Evolutionary conservation across 257 asterid species (phyloP), one percentile per base, ranked within the genome.

Genomic region (Nyctanthes arbortristis): DNA sequence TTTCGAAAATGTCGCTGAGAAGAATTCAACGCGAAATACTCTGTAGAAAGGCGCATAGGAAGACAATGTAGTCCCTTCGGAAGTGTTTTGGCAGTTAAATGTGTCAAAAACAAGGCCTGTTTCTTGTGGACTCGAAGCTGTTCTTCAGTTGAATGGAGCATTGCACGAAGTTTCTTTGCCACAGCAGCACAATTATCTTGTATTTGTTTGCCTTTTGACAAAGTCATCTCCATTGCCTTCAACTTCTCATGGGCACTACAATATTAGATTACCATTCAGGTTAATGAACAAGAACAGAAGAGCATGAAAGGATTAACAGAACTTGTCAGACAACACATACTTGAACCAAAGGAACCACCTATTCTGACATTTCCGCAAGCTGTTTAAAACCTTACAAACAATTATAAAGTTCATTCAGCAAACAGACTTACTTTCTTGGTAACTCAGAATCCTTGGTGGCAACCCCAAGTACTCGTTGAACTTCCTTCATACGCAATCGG

Each of bases 401-500:
- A 13, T 35, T 29, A 27, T 22, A 72, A 65, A 28, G 65, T 16
- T 16, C 30, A 74, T 61, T 2, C 0, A 34, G 64, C 29, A 58
- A 36, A 60, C 74, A 62, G 24, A 78, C 89, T 81, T 66, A 86
- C 98, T 79, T 88, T 78, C 73, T 86, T 27, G 97, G 86, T 66
- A 92, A 84, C 56, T 87, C 95, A 31, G 96, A 85, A 80, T 92
- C 97, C 80, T 87, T 89, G 61, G 83, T 72, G 75, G 96, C 92
- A 59, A 79, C 92, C 57, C 96, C 98, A 78, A 92, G 92, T 35
- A 77, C 87, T 63, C 85, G 82, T 16, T 45, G 78, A 69, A 88
- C 88, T 84, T 92, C 96, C 77, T 89, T 92, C 73, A 89, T 84
- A n/a, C 92, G 94, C 85, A 85, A 76, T 3, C 96, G 88, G 43